phyloP scores from a whole-genome alignment of 129 eudicot species.

The Pulicaria dysenterica region DNA sequence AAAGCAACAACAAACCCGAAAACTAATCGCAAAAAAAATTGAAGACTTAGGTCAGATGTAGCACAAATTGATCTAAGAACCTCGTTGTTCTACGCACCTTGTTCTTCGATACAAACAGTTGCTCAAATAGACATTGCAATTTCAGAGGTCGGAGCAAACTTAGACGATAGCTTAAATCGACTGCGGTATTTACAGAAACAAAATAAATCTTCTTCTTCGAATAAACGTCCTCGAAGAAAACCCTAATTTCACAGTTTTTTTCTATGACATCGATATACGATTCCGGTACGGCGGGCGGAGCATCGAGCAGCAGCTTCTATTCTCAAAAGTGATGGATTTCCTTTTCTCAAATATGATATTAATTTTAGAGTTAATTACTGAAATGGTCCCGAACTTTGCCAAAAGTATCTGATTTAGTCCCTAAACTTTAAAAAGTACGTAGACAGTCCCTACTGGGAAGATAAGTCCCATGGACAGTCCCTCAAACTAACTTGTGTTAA shows the following conservation, averaged over 20 bases:
- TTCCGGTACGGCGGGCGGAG: slow-evolving; percentile 29
- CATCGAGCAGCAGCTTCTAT: slow-evolving; percentile 12
- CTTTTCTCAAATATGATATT: no score
- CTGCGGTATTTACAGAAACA: neutral
- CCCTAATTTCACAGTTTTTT: slow-evolving; percentile 10
- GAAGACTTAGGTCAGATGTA: neutral
- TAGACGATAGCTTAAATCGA: neutral
- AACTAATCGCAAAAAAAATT: slow-evolving; percentile 1
- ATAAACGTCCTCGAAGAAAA: neutral
- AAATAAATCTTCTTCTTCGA: neutral
- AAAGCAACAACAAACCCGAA: slow-evolving; percentile 16
- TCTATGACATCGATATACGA: neutral
- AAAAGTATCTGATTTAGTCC: no score
- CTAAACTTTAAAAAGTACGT: no score
- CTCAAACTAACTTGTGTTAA: no score
- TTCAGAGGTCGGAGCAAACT: slow-evolving; percentile 14
- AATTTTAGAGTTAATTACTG: no score
- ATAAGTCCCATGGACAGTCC: no score
- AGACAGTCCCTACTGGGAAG: no score
- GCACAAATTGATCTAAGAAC: neutral
- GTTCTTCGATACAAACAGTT: slow-evolving; percentile 15
- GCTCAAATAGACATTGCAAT: slow-evolving; percentile 18
- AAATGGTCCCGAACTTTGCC: no score
- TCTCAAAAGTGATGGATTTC: neutral
- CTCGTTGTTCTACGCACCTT: slow-evolving; percentile 19